Conservation (phyloP, 331 rosid species). For the Phaseolus coccineus region DNA sequence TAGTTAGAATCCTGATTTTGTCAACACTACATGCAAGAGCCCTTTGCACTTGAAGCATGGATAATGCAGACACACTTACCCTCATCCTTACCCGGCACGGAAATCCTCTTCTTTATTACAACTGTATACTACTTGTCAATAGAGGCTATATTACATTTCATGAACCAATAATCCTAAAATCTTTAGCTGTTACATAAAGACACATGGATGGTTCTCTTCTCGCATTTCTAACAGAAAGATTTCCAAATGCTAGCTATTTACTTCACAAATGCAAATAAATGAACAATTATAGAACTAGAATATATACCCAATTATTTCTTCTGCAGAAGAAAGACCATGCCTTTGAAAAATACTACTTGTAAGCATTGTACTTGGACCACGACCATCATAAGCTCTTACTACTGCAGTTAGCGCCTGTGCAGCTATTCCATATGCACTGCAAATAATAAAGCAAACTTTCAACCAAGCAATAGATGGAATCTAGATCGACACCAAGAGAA, state of each 20-base stretch:
- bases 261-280: constrained; percentile 14
- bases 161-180: neutral
- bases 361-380: constrained; percentile 79
- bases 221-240: neutral
- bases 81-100: neutral
- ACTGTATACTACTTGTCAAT: neutral
- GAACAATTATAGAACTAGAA: constrained; percentile 28
- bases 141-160: neutral
- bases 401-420: constrained; percentile 92
- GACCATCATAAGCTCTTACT: constrained; percentile 85
- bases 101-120: neutral
- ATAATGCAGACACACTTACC: neutral
- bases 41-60: neutral
- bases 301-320: constrained; percentile 87
- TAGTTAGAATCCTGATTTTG: neutral
- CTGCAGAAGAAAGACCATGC: constrained; percentile 79
- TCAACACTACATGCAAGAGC: neutral
- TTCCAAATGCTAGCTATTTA: constrained; percentile 22
- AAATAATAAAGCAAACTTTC: constrained; percentile 47
- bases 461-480: constrained; percentile 21
- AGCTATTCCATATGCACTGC: constrained; percentile 96
- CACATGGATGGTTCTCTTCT: neutral
- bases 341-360: constrained; percentile 62
- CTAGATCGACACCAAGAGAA: constrained; percentile 8
- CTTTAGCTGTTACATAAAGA: neutral